Base-by-base conservation (phyloP, 2,329 filamentous ascomycete genomes). In the Aspergillus tamarii region DNA sequence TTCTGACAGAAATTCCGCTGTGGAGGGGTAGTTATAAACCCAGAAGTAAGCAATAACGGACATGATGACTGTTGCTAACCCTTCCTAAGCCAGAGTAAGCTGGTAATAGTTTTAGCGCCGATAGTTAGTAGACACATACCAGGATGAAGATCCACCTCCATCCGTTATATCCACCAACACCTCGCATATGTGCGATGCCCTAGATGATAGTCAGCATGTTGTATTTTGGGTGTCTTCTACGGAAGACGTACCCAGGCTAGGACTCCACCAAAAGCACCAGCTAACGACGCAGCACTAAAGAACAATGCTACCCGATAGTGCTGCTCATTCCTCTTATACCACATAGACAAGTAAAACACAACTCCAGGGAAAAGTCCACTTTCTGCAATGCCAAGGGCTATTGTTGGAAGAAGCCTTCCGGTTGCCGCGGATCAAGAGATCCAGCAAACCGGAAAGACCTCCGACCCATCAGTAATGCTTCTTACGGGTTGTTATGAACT, bases 141-240 rank as follows among this genome's bases (percentile, higher is more conserved):
- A 90, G 79, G 61, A 90, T 84, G 73, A 91, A 91, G 4, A 90
- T 83, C 79, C 88, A 91, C 65, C 86, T 81, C 88, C 88, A 91
- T 41, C 79, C 83, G 28, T 77, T 78, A 48, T 87, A 76, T 0
- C 82, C 82, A 4, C 77, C 80, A 14, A 82, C 76, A 1, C 82
- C 81, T 63, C 80, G 74, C 69, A 84, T 79, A 57, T 82, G 78
- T 2, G 78, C 80, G 54, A 86, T 85, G 2, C 79, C 84, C 74
- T 76, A 39, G 9, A 16, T n/a, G 4, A 36, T 2, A 21, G 73
- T 79, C 21, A 67, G 59, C 10, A 54, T 45, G 61, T 23, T 48
- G 34, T 43, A 39, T 41, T 50, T 19, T 50, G 32, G 8, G 16
- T 11, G 12, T n/a, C 2, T 30, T 10, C 3, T n/a, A 28, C 16